A percentile compares a stretch with the other conserved stretches of the same genome.
These are phyloP conservation scores for Fusarium papillatum DNA, from an alignment of 2,329 filamentous ascomycete genomes.

Conservation along the genomic window DNA sequence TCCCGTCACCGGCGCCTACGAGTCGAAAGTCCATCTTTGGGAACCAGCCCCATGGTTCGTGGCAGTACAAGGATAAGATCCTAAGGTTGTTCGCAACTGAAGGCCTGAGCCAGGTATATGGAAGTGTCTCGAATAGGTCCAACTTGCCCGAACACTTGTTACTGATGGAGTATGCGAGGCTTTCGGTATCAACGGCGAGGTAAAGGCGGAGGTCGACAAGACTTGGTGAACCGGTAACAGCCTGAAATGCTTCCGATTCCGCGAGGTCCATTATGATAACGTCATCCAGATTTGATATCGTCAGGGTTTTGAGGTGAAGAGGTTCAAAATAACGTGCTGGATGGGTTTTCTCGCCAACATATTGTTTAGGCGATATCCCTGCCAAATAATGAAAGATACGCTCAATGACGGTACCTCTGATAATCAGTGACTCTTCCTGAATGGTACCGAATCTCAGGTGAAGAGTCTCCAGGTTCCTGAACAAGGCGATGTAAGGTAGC, in stretches of 20 bases:
- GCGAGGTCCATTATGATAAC: not conserved
- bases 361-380: not conserved
- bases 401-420: conserved; percentile 16
- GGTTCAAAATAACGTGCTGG: not conserved
- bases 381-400: conserved; percentile 21
- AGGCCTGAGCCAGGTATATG: conserved; percentile 35
- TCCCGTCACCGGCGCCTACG: conserved; percentile 20
- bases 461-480: conserved; percentile 10
- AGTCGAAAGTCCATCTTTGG: conserved; percentile 52
- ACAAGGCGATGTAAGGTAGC: conserved; percentile 2
- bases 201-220: conserved; percentile 12
- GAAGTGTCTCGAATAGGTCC: conserved; percentile 24
- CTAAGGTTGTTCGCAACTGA: conserved; percentile 38
- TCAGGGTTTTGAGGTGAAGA: not conserved
- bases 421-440: not conserved
- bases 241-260: not conserved
- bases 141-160: not conserved
- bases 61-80: conserved; percentile 54
- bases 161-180: not conserved
- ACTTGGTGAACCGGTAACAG: not conserved
- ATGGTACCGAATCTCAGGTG: conserved; percentile 5
- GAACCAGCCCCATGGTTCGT: conserved; percentile 53
- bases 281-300: conserved; percentile 16
- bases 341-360: not conserved
- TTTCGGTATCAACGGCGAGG: not conserved